These are phyloP conservation scores for Aspergillus versicolor DNA, from an alignment of 2,329 filamentous ascomycete genomes.

Conservation along the genomic window DNA sequence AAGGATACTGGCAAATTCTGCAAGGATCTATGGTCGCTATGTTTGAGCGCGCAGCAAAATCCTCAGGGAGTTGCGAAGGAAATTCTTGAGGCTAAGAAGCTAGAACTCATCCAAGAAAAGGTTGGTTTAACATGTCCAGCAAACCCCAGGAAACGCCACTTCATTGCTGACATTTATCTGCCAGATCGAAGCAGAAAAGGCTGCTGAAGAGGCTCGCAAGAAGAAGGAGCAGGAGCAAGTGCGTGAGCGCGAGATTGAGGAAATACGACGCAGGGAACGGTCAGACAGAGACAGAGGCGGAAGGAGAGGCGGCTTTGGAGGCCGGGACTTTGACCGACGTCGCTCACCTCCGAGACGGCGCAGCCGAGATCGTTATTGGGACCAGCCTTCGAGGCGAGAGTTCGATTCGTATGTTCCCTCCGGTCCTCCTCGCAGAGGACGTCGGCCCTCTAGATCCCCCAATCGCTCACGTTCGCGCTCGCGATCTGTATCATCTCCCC, in stretches of 20 bases:
- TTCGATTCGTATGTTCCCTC: constrained; percentile 59
- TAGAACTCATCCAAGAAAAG: constrained; percentile 93
- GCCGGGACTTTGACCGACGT: constrained; percentile 50
- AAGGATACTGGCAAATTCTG: constrained; percentile 88
- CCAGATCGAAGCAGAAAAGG: constrained; percentile 78
- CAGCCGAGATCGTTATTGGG: constrained; percentile 46
- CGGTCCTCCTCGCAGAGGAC: constrained; percentile 39
- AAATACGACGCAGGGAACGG: constrained; percentile 59
- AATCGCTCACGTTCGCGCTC: constrained; percentile 34
- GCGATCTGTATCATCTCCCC: constrained; percentile 32
- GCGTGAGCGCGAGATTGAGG: constrained; percentile 69
- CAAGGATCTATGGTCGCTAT: constrained; percentile 88
- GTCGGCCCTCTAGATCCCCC: constrained; percentile 36
- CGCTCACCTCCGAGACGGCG: constrained; percentile 54
- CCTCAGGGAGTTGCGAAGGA: constrained; percentile 92
- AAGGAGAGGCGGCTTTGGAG: constrained; percentile 35
- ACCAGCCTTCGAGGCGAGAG: constrained; percentile 49
- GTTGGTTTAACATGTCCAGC: constrained; percentile 45
- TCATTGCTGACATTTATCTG: constrained; percentile 12
- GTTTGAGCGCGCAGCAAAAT: constrained; percentile 84
- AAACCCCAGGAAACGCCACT: not conserved
- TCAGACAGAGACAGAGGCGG: constrained; percentile 38
- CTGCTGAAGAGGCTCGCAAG: constrained; percentile 70
- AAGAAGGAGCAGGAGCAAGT: constrained; percentile 69
- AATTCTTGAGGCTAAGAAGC: constrained; percentile 91